Percentiles rank a stretch among this genome's conserved stretches.
Conservation (phyloP, 1,284 basidiomycete genomes). For the Lentinus polychrous region DNA sequence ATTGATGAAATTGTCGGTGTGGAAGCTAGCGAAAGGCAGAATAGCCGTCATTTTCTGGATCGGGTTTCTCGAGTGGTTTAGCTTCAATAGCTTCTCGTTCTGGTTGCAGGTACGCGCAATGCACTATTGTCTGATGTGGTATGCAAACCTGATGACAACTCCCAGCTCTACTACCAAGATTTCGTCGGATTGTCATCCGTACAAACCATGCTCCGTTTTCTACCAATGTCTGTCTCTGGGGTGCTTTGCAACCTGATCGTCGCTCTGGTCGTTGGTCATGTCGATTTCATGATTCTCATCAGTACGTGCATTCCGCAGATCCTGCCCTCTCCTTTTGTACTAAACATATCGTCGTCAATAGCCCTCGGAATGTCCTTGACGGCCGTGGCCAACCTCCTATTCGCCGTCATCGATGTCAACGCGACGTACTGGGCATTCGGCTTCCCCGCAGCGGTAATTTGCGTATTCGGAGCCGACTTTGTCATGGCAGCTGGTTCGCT, state of each 20-base stretch:
- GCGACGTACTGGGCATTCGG: conserved; percentile 74
- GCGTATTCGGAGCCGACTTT: conserved; percentile 76
- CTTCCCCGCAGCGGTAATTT: conserved; percentile 70
- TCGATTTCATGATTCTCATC: conserved; percentile 50
- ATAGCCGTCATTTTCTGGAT: conserved; percentile 63
- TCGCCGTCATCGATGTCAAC: conserved; percentile 59
- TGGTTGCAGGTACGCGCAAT: conserved; percentile 42
- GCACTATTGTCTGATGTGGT: not conserved
- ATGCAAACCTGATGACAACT: not conserved
- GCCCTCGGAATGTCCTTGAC: conserved; percentile 58
- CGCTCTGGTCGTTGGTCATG: conserved; percentile 49
- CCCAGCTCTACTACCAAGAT: conserved; percentile 62
- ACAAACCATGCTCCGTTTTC: conserved; percentile 66
- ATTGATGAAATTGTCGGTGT: conserved; percentile 67
- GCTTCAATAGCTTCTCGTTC: conserved; percentile 51
- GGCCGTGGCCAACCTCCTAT: conserved; percentile 57
- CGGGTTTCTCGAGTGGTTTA: conserved; percentile 64
- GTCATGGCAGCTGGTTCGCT: conserved; percentile 70
- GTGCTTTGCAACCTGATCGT: conserved; percentile 65
- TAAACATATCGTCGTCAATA: conserved; percentile 14
- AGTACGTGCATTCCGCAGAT: conserved; percentile 30
- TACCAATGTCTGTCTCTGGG: conserved; percentile 74
- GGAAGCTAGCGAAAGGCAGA: conserved; percentile 57
- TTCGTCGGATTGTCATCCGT: conserved; percentile 51
- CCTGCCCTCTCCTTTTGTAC: not conserved